phyloP scores from a whole-genome alignment of 164 flowering plant species.

The Taxillus chinensis region DNA sequence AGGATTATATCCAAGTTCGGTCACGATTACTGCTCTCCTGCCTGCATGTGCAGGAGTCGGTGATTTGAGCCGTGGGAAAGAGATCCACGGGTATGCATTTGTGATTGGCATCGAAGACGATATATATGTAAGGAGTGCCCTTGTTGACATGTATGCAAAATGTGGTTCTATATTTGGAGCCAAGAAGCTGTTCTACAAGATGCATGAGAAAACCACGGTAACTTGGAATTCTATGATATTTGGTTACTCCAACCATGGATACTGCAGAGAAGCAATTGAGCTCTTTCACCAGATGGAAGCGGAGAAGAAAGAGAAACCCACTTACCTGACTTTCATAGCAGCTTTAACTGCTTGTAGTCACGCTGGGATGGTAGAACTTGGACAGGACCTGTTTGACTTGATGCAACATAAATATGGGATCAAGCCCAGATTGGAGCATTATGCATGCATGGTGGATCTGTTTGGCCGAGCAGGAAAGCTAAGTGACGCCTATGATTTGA shows the following conservation, averaged over 20 bases:
- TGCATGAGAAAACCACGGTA: constrained; percentile 35
- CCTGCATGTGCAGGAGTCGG: constrained; percentile 46
- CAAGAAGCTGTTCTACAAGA: constrained; percentile 36
- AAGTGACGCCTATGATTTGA: constrained; percentile 50
- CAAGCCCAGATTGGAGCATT: constrained; percentile 69
- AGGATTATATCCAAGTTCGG: constrained; percentile 45
- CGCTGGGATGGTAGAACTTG: constrained; percentile 54
- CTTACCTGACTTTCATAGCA: constrained; percentile 69
- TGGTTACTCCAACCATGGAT: constrained; percentile 73
- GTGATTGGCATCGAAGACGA: constrained; percentile 46
- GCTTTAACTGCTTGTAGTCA: constrained; percentile 68
- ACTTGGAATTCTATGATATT: constrained; percentile 86
- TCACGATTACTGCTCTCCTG: constrained; percentile 41
- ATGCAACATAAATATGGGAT: constrained; percentile 56
- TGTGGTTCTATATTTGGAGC: constrained; percentile 66
- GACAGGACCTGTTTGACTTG: constrained; percentile 31
- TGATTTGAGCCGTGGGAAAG: constrained; percentile 35
- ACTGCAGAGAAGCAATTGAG: constrained; percentile 46
- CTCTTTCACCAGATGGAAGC: constrained; percentile 52
- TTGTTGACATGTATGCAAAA: constrained; percentile 82
- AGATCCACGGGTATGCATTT: constrained; percentile 55
- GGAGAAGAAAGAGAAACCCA: constrained; percentile 24
- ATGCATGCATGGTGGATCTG: constrained; percentile 82
- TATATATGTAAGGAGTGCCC: constrained; percentile 57
- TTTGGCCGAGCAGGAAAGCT: constrained; percentile 75